Percentiles rank a stretch among this genome's conserved stretches.
phyloP scores from a whole-genome alignment of 768 basidiomycete genomes.

The Lentinula lateritia region DNA sequence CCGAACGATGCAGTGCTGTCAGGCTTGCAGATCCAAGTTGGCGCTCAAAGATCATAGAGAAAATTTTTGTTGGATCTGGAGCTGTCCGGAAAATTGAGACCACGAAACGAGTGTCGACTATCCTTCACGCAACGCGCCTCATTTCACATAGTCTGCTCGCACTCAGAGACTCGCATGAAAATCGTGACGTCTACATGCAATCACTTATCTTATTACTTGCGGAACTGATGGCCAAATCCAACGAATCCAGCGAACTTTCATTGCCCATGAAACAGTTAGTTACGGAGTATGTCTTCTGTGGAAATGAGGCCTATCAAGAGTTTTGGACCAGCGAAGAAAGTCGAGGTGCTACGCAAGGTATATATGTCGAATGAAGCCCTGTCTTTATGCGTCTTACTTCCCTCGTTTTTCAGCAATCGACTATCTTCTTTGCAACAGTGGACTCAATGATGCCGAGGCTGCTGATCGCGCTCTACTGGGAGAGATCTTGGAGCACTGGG shows the following conservation, averaged over 20 bases:
- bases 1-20: neutral
- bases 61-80: neutral
- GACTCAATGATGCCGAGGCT: neutral
- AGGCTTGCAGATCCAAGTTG: neutral
- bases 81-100: neutral
- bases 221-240: neutral
- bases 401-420: neutral
- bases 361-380: neutral
- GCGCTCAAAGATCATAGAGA: neutral
- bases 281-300: neutral
- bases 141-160: neutral
- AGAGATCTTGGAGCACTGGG: neutral
- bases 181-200: neutral
- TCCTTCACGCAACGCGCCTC: neutral
- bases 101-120: neutral
- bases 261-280: neutral
- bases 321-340: neutral
- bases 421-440: neutral
- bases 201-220: neutral
- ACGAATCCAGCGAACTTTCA: neutral
- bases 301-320: neutral
- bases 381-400: neutral
- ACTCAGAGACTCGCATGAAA: neutral
- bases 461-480: neutral
- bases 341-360: neutral